Conservation (phyloP, 768 basidiomycete genomes). For the Pholiota molesta region DNA sequence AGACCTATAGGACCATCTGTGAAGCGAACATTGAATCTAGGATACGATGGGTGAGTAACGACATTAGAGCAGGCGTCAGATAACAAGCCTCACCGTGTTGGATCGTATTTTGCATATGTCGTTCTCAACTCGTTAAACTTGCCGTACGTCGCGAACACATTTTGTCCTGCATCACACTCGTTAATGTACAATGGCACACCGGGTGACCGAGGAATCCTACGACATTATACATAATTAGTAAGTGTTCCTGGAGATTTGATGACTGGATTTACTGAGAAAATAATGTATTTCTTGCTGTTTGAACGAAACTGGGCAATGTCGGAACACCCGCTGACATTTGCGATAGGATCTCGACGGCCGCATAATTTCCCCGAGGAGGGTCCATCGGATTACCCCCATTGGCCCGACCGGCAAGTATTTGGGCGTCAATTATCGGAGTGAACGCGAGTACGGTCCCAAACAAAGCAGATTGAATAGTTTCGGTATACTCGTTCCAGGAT, state of each 20-base stretch:
- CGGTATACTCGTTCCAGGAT: slow-evolving; percentile 33
- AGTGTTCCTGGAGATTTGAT: not conserved
- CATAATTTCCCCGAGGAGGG: slow-evolving; percentile 37
- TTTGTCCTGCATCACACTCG: slow-evolving; percentile 41
- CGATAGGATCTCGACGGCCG: slow-evolving; percentile 35
- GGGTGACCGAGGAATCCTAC: slow-evolving; percentile 38
- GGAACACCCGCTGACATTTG: slow-evolving; percentile 25
- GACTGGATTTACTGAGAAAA: slow-evolving; percentile 30
- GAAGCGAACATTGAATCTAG: slow-evolving; percentile 37
- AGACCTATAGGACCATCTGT: slow-evolving; percentile 37
- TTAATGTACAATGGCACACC: slow-evolving; percentile 43
- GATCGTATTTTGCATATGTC: slow-evolving; percentile 48
- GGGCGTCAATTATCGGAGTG: slow-evolving; percentile 38
- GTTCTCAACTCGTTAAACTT: slow-evolving; percentile 36
- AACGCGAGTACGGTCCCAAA: slow-evolving; percentile 35
- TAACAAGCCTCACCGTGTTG: slow-evolving; percentile 31
- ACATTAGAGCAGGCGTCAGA: not conserved
- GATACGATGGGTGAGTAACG: not conserved
- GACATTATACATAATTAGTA: not conserved
- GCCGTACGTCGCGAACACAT: slow-evolving; percentile 43
- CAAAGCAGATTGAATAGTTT: slow-evolving; percentile 25
- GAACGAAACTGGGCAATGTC: slow-evolving; percentile 25
- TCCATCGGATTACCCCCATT: slow-evolving; percentile 42
- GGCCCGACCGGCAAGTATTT: slow-evolving; percentile 34
- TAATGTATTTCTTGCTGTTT: slow-evolving; percentile 27